Conservation (phyloP, 129 eudicot species). For the Chrysanthemum lavandulifolium region DNA sequence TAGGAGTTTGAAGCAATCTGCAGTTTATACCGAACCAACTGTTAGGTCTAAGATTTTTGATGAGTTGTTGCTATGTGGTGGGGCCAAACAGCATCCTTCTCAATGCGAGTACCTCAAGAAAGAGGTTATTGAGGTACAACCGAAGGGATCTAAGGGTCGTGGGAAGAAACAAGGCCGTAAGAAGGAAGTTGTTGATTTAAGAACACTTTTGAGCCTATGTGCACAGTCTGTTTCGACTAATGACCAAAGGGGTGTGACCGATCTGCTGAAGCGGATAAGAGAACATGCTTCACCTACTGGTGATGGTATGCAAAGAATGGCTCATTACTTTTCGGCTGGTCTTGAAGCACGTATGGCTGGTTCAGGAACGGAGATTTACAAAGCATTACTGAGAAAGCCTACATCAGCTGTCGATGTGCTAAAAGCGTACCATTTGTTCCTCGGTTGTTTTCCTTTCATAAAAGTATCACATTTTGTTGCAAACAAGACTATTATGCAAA, state of each 20-base stretch:
- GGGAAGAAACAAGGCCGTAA: conserved; percentile 49
- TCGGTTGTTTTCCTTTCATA: conserved; percentile 55
- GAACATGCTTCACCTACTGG: conserved; percentile 75
- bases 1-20: conserved; percentile 57
- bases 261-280: conserved; percentile 55
- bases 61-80: conserved; percentile 50
- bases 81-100: conserved; percentile 38
- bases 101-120: conserved; percentile 43
- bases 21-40: conserved; percentile 49
- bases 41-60: conserved; percentile 66
- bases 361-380: conserved; percentile 61
- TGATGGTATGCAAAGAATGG: conserved; percentile 83
- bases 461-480: conserved; percentile 57
- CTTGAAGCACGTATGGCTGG: conserved; percentile 91
- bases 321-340: conserved; percentile 73
- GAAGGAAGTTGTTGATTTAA: conserved; percentile 62
- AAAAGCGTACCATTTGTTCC: conserved; percentile 69
- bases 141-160: conserved; percentile 36
- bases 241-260: conserved; percentile 56
- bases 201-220: conserved; percentile 64
- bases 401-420: conserved; percentile 64
- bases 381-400: conserved; percentile 40
- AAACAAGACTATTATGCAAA: conserved; percentile 54
- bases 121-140: conserved; percentile 21
- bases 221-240: conserved; percentile 73